Evolutionary conservation across 73 alveolate species (phyloP), one percentile per base, ranked within the genome.

Genomic region (Paramecium pentaurelia): DNA sequence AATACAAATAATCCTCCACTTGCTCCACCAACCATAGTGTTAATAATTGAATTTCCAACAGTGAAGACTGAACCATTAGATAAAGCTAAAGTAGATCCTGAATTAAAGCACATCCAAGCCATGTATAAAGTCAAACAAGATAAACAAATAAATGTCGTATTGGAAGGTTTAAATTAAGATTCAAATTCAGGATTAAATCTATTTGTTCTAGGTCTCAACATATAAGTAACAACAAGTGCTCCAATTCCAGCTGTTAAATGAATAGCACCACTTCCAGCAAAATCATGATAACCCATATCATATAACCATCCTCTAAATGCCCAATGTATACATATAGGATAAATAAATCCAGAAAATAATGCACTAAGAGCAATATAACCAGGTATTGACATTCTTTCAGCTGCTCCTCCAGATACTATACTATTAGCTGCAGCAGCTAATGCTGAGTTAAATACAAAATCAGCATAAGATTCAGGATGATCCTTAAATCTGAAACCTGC

Each of bases 31-130:
- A 80, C 58, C 91, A 80, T 80, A 4, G 91, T 80, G 14, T 80
- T 80, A n/a, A 14, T 27, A 10, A 80, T 49, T 8, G 91, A 80
- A 27, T 49, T 80, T 45, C 91, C 91, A 45, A 80, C 91, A 10
- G 58, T 47, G 32, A 32, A 80, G 9, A 80, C 75, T 10, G 71
- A 40, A 14, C 91, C 91, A 14, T 80, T 47, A 12, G 77, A 45
- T 22, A 80, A 47, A 1, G 91, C 91, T 27, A 80, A 80, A 18
- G 91, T 45, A 9, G 91, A 80, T 45, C 91, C 91, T 11, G 91
- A 80, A 80, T 80, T 80, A n/a, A 80, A 80, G 73, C 91, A 80
- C 91, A 80, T 80, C 91, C 91, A 80, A 12, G 91, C 91, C 91
- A 80, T 80, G 32, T 80, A 80, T 80, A 80, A 47, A 2, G 91